Evolutionary conservation across 2,329 filamentous ascomycete genomes (phyloP).

Genomic region (Aspergillus candidus): DNA sequence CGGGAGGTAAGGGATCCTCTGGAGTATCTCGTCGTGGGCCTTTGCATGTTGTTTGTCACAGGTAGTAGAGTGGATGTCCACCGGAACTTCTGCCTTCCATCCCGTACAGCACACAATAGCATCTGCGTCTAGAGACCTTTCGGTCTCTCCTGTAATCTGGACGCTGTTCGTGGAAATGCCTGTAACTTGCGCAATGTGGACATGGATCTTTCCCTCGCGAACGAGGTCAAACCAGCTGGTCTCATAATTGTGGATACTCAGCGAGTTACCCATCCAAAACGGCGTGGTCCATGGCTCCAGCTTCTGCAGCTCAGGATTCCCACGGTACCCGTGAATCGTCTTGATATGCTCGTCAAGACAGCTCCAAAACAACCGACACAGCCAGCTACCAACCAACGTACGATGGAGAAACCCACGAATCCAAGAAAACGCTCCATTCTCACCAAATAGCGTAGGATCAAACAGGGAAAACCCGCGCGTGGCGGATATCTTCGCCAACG

Average conservation of each 20-base stretch:
- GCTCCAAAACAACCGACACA: conserved; percentile 43
- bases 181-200: conserved; percentile 48
- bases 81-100: conserved; percentile 33
- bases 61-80: background rate
- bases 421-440: conserved; percentile 19
- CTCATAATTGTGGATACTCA: conserved; percentile 54
- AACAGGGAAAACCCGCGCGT: conserved; percentile 63
- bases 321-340: conserved; percentile 36
- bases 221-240: conserved; percentile 50
- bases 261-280: conserved; percentile 46
- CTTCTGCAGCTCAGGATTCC: conserved; percentile 30
- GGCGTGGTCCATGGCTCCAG: conserved; percentile 32
- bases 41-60: background rate
- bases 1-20: background rate
- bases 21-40: background rate
- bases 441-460: conserved; percentile 62
- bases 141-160: conserved; percentile 35
- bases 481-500: conserved; percentile 2
- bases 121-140: conserved; percentile 40
- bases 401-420: too few species aligned
- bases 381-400: too few species aligned
- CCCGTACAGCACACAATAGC: conserved; percentile 49
- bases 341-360: conserved; percentile 41
- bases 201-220: conserved; percentile 42
- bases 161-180: conserved; percentile 39